phyloP scores from a whole-genome alignment of 2,329 filamentous ascomycete genomes.

The Fusarium pseudograminearum region DNA sequence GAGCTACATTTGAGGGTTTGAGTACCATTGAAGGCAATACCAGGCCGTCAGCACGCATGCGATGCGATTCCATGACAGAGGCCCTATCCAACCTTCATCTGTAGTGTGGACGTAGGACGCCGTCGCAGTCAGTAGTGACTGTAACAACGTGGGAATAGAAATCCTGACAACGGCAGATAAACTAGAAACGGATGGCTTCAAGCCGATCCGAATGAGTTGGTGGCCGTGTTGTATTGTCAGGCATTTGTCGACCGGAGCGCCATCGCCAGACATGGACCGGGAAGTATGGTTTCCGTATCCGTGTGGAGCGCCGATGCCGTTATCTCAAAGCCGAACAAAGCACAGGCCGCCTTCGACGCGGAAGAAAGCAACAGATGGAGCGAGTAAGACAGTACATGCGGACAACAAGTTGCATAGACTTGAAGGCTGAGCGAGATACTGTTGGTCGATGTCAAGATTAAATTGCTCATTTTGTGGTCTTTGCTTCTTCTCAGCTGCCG shows the following conservation, averaged over 20 bases:
- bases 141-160: conserved; percentile 9
- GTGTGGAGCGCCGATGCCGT: conserved; percentile 5
- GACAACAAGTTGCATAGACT: background rate
- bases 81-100: background rate
- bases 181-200: background rate
- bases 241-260: conserved; percentile 14
- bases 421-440: background rate
- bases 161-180: conserved; percentile 4
- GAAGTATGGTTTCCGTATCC: conserved; percentile 15
- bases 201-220: conserved; percentile 31
- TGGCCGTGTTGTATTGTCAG: conserved; percentile 15
- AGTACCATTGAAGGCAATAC: background rate
- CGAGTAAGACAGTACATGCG: background rate
- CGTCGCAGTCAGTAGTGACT: conserved; percentile 13
- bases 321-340: conserved; percentile 22
- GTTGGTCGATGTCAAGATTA: background rate
- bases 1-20: background rate
- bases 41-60: background rate
- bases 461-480: conserved; percentile 17
- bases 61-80: background rate
- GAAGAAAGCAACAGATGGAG: background rate
- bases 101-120: conserved; percentile 6
- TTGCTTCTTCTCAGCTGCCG: conserved; percentile 15
- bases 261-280: conserved; percentile 17
- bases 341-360: conserved; percentile 6